These are phyloP conservation scores for Pseudogymnoascus sp. DNA, from an alignment of 2,329 filamentous ascomycete genomes.

Conservation along the genomic window DNA sequence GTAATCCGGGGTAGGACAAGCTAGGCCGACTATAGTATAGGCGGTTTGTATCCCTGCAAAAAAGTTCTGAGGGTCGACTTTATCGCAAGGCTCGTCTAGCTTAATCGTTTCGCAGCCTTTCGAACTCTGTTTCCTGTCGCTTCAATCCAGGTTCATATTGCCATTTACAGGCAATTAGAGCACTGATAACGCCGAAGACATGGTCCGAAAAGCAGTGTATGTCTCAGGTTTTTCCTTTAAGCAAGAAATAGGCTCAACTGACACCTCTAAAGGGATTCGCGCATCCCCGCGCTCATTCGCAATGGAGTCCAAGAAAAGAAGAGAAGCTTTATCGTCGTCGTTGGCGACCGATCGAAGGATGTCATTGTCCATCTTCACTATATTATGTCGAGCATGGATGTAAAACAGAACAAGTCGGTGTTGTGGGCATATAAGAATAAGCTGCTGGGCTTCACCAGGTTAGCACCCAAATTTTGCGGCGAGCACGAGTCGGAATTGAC, in stretches of 20 bases:
- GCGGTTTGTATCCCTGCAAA: neutral
- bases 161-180: conserved; percentile 8
- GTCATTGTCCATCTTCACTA: conserved; percentile 92
- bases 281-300: conserved; percentile 81
- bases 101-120: conserved; percentile 9
- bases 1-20: neutral
- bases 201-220: conserved; percentile 16
- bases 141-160: conserved; percentile 11
- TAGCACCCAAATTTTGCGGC: conserved; percentile 10
- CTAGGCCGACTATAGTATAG: neutral
- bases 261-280: conserved; percentile 58
- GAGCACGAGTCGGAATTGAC: conserved; percentile 12
- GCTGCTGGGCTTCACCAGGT: conserved; percentile 79
- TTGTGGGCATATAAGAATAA: conserved; percentile 99
- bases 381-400: conserved; percentile 80
- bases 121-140: neutral
- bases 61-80: conserved; percentile 3
- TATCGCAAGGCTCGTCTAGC: conserved; percentile 9
- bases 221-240: neutral
- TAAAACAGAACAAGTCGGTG: conserved; percentile 93
- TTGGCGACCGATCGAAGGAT: conserved; percentile 91
- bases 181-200: neutral
- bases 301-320: conserved; percentile 96
- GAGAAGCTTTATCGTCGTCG: conserved; percentile 93
- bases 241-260: conserved; percentile 10